Percentiles rank a stretch among this genome's conserved stretches.
Conservation (phyloP, 306 rosid species). For the Vachellia pachyceras region DNA sequence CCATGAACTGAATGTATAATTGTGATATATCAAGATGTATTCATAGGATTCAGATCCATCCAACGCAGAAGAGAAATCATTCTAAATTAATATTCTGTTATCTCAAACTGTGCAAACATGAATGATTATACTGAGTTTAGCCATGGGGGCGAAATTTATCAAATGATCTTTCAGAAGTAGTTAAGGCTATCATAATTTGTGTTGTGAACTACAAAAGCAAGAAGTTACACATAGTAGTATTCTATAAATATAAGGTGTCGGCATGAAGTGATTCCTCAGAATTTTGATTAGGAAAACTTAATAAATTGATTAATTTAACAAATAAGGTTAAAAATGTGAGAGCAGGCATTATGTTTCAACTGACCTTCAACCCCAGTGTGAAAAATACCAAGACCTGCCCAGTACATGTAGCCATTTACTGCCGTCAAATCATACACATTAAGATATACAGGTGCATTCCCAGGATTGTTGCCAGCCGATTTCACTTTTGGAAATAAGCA, state of each 20-base stretch:
- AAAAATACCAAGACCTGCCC: conserved; percentile 97
- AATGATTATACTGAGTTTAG: conserved; percentile 1
- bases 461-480: conserved; percentile 59
- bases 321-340: background rate
- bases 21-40: conserved; percentile 30
- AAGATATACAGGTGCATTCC: conserved; percentile 81
- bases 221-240: background rate
- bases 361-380: conserved; percentile 94
- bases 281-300: conserved; percentile 4
- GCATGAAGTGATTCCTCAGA: conserved; percentile 6
- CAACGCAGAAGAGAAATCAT: background rate
- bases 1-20: conserved; percentile 70
- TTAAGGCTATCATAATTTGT: background rate
- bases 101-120: background rate
- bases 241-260: background rate
- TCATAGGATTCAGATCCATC: background rate
- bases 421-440: conserved; percentile 93
- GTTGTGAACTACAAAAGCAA: background rate
- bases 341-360: conserved; percentile 28
- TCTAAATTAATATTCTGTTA: background rate
- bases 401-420: conserved; percentile 83
- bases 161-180: conserved; percentile 20
- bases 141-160: background rate
- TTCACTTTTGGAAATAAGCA: conserved; percentile 78
- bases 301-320: background rate